A percentile compares a stretch with the other conserved stretches of the same genome.
Conservation (phyloP, 306 rosid species). For the Cucurbita moschata region DNA sequence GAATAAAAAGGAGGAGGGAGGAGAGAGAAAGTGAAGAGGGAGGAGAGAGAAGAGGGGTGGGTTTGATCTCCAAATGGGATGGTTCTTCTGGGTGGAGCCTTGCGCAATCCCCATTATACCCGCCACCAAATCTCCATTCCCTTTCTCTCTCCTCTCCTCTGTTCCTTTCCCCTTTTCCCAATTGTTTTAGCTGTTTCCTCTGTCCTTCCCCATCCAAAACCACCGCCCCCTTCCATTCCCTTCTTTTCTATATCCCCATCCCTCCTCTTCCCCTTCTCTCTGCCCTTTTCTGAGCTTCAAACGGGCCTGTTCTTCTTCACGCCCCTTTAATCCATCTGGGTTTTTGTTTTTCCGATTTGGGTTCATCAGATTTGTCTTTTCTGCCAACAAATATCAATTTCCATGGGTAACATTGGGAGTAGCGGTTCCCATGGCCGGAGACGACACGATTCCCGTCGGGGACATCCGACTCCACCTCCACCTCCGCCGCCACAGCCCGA, state of each 20-base stretch:
- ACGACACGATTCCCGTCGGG: slow-evolving; percentile 39
- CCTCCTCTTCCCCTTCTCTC: neutral
- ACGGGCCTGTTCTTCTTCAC: neutral
- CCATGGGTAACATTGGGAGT: slow-evolving; percentile 77
- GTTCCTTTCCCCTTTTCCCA: neutral
- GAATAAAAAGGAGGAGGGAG: too few species aligned
- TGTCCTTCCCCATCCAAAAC: neutral
- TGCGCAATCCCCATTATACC: slow-evolving; percentile 73
- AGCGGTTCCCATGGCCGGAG: slow-evolving; percentile 32
- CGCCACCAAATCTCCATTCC: slow-evolving; percentile 6
- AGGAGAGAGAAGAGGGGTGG: neutral
- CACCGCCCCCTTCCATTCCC: neutral
- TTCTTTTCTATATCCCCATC: neutral
- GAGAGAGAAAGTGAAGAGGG: neutral
- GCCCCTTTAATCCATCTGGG: neutral
- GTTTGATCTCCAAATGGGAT: slow-evolving; percentile 5
- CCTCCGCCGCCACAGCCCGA: slow-evolving; percentile 56
- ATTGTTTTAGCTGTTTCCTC: neutral
- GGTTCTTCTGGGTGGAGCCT: slow-evolving; percentile 53
- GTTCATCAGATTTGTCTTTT: neutral
- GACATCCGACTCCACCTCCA: slow-evolving; percentile 51
- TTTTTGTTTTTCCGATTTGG: neutral
- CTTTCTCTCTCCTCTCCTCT: neutral
- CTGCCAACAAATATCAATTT: neutral
- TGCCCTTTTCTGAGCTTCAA: neutral